A percentile compares a stretch with the other conserved stretches of the same genome.
These are phyloP conservation scores for Apiotrichum siamense DNA, from an alignment of 1,284 basidiomycete genomes.

Conservation along the genomic window DNA sequence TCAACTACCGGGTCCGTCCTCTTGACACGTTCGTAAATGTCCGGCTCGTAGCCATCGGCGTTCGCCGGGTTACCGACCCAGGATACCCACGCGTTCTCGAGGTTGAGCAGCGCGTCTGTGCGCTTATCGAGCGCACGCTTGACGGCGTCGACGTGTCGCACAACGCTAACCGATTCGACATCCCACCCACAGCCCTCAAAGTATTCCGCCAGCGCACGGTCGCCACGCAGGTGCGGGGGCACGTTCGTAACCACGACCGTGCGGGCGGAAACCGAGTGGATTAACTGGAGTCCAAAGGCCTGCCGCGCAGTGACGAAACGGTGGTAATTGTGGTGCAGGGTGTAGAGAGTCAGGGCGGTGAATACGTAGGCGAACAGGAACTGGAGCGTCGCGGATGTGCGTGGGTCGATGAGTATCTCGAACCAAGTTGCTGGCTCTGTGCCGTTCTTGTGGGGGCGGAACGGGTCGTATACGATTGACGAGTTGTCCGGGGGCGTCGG, in stretches of 20 bases:
- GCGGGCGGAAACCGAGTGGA: constrained; percentile 86
- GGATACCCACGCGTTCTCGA: constrained; percentile 79
- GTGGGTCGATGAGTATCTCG: constrained; percentile 77
- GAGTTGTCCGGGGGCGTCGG: constrained; percentile 52
- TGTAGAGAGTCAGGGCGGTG: constrained; percentile 74
- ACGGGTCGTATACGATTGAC: neutral
- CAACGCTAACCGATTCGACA: constrained; percentile 66
- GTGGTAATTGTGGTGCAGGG: constrained; percentile 81
- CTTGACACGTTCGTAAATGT: constrained; percentile 23
- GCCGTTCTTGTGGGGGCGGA: neutral
- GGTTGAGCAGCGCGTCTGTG: constrained; percentile 65
- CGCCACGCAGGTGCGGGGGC: constrained; percentile 73
- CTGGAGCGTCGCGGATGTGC: constrained; percentile 77
- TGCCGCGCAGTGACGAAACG: constrained; percentile 88
- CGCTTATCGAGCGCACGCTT: constrained; percentile 67
- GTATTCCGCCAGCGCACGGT: constrained; percentile 81
- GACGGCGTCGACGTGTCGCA: constrained; percentile 71
- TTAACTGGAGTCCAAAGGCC: constrained; percentile 85
- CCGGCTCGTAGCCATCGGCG: constrained; percentile 31
- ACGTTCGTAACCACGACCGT: constrained; percentile 84
- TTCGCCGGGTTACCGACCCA: constrained; percentile 90
- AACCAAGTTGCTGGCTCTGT: constrained; percentile 23
- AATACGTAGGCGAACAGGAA: constrained; percentile 90
- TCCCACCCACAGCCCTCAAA: constrained; percentile 65
- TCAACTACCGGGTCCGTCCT: neutral